These are phyloP conservation scores for Blastobotrys attinorum DNA, from an alignment of 805 yeast genomes.

Conservation along the genomic window DNA sequence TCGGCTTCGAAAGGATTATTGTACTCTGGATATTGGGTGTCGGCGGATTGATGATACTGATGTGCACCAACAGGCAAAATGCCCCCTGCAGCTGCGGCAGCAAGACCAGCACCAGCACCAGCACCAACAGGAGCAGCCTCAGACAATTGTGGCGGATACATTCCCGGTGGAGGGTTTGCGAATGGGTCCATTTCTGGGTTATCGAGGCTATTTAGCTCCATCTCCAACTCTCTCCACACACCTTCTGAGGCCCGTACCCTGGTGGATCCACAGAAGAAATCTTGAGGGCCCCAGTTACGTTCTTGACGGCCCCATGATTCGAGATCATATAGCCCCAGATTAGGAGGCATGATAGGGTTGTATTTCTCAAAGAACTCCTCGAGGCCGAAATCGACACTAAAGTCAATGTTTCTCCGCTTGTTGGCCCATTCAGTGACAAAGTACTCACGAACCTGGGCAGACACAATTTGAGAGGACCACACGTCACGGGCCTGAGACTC, in stretches of 20 bases:
- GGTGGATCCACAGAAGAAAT: constrained; percentile 29
- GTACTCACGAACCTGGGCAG: constrained; percentile 31
- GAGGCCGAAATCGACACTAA: constrained; percentile 33
- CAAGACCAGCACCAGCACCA: background rate
- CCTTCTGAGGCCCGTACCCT: constrained; percentile 33
- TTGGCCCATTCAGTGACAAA: constrained; percentile 33
- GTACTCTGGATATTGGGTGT: background rate
- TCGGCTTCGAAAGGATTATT: constrained; percentile 6
- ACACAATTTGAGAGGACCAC: constrained; percentile 31
- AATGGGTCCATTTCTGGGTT: constrained; percentile 1
- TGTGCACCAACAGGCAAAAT: background rate
- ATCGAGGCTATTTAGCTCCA: constrained; percentile 10
- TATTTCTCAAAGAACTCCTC: constrained; percentile 31
- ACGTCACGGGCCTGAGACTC: constrained; percentile 18
- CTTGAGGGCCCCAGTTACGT: constrained; percentile 27
- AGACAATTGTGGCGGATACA: background rate
- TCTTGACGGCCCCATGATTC: constrained; percentile 31
- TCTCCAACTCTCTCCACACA: constrained; percentile 32
- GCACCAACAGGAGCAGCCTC: background rate
- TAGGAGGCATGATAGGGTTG: constrained; percentile 25
- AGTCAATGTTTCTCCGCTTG: constrained; percentile 28
- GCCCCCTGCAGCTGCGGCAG: background rate
- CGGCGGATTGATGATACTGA: background rate
- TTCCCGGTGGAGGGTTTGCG: background rate
- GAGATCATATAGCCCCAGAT: constrained; percentile 21